phyloP scores from a whole-genome alignment of 2,329 filamentous ascomycete genomes.

The Claviceps monticola region DNA sequence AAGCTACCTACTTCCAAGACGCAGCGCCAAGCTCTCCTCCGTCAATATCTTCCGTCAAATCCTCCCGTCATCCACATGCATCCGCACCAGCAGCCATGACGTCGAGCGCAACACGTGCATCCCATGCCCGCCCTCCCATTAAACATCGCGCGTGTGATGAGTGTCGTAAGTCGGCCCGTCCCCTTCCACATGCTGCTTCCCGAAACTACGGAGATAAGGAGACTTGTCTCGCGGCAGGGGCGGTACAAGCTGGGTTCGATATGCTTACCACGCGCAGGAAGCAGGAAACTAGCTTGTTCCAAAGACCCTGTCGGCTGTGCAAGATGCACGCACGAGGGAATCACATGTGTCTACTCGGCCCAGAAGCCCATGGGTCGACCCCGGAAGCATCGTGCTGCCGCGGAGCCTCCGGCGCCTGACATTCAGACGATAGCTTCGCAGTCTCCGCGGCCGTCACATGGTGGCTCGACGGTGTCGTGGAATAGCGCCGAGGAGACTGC shows the following conservation, averaged over 20 bases:
- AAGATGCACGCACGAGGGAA: conserved; percentile 42
- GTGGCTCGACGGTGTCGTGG: too few relatives aligned
- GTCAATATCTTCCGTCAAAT: background rate
- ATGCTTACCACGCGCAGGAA: conserved; percentile 27
- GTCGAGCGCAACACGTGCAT: background rate
- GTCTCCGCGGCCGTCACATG: too few relatives aligned
- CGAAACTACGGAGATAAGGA: background rate
- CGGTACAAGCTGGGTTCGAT: conserved; percentile 4
- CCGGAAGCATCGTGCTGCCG: too few relatives aligned
- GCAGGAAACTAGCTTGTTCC: conserved; percentile 50
- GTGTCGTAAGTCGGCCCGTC: conserved; percentile 38
- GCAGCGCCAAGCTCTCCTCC: background rate
- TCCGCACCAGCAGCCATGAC: background rate
- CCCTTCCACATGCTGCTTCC: background rate
- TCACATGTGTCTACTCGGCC: conserved; percentile 45
- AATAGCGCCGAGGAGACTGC: background rate
- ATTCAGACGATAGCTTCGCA: too few relatives aligned
- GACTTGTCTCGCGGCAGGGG: background rate
- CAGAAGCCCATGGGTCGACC: conserved; percentile 48
- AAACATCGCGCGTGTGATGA: conserved; percentile 54
- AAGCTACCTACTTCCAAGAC: too few relatives aligned
- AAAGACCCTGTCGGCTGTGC: conserved; percentile 47
- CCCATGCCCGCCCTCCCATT: conserved; percentile 12
- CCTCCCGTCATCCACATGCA: background rate
- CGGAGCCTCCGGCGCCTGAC: too few relatives aligned